Percentiles rank a stretch among this genome's conserved stretches.
Conservation (phyloP, 768 basidiomycete species). For the Kwoniella shandongensis region DNA sequence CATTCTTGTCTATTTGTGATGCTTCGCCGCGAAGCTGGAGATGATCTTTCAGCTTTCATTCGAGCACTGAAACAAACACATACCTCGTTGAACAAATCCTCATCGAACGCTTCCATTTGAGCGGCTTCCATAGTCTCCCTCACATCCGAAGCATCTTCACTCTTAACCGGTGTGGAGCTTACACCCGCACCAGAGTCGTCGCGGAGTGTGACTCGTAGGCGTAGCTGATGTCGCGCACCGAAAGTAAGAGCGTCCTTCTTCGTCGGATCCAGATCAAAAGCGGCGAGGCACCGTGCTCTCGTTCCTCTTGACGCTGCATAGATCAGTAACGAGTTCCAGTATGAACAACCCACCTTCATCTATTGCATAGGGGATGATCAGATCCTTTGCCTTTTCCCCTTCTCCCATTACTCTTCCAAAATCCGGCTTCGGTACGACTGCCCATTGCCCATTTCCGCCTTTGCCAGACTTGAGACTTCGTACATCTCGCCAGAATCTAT, state of each 20-base stretch:
- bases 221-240: slow-evolving; percentile 28
- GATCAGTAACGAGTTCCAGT: not conserved
- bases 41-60: slow-evolving; percentile 1
- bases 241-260: slow-evolving; percentile 37
- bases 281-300: slow-evolving; percentile 37
- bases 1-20: slow-evolving; percentile 2
- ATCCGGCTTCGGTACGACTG: slow-evolving; percentile 42
- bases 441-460: slow-evolving; percentile 38
- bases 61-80: not conserved
- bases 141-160: slow-evolving; percentile 10
- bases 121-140: slow-evolving; percentile 29
- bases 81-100: slow-evolving; percentile 44
- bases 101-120: slow-evolving; percentile 45
- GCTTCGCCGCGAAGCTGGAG: slow-evolving; percentile 31
- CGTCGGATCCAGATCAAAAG: slow-evolving; percentile 42
- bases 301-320: slow-evolving; percentile 12
- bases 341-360: slow-evolving; percentile 39
- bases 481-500: slow-evolving; percentile 41
- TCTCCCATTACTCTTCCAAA: slow-evolving; percentile 33
- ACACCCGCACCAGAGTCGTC: slow-evolving; percentile 11
- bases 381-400: slow-evolving; percentile 41
- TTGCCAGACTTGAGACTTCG: slow-evolving; percentile 30
- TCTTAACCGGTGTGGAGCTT: not conserved
- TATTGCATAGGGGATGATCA: slow-evolving; percentile 45
- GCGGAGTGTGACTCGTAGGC: slow-evolving; percentile 25